Evolutionary conservation across 352 stramenopile species (phyloP).

Genomic region (Globisporangium ultimum): DNA sequence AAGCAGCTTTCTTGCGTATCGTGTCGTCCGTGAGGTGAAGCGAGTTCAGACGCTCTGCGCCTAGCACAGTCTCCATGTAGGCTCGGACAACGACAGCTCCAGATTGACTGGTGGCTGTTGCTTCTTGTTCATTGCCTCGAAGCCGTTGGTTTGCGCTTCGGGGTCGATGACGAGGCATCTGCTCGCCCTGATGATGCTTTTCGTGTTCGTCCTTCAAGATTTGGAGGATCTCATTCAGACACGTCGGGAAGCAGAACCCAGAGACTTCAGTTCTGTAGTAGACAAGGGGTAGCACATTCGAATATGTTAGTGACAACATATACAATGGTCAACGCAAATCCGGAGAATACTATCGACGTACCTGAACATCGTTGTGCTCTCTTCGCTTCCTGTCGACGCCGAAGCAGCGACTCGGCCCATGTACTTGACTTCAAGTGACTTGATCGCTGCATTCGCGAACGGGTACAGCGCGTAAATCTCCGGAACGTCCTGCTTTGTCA

Average conservation of each 20-base stretch:
- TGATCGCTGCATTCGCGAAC: slow-evolving; percentile 64
- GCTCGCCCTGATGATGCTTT: background rate
- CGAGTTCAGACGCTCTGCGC: slow-evolving; percentile 60
- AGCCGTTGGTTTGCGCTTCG: background rate
- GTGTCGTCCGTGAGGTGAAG: slow-evolving; percentile 12
- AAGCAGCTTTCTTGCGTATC: slow-evolving; percentile 10
- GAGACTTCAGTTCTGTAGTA: slow-evolving; percentile 37
- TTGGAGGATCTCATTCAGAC: slow-evolving; percentile 28
- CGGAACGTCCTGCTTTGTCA: slow-evolving; percentile 73
- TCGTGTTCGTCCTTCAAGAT: slow-evolving; percentile 36
- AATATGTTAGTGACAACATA: too few species aligned
- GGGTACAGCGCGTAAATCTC: slow-evolving; percentile 49
- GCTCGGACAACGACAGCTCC: slow-evolving; percentile 21
- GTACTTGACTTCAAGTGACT: slow-evolving; percentile 44
- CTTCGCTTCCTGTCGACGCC: slow-evolving; percentile 9
- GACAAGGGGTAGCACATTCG: background rate
- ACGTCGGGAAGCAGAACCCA: slow-evolving; percentile 54
- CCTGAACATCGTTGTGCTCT: slow-evolving; percentile 14
- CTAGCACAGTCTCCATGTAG: slow-evolving; percentile 40
- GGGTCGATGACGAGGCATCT: background rate
- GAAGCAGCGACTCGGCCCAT: slow-evolving; percentile 24
- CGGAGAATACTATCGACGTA: background rate
- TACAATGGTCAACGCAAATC: too few species aligned
- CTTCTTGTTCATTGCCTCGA: slow-evolving; percentile 8
- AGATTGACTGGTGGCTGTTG: slow-evolving; percentile 8